phyloP scores from a whole-genome alignment of 2,329 filamentous ascomycete species.

The Cladophialophora bantiana region DNA sequence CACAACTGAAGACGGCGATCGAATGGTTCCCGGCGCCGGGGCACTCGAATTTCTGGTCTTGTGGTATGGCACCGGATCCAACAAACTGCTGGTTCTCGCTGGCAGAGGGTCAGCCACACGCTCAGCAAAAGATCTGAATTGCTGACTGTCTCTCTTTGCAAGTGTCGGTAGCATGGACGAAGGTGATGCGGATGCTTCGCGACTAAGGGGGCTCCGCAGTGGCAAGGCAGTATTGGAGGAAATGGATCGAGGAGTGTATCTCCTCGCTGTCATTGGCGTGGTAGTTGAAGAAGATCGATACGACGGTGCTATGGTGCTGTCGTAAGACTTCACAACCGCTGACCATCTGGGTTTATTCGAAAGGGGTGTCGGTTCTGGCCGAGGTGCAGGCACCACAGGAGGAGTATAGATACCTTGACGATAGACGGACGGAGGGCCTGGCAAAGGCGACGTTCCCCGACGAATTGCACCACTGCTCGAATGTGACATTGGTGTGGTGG shows the following conservation, averaged over 20 bases:
- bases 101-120: constrained; percentile 36
- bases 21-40: constrained; percentile 35
- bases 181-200: constrained; percentile 53
- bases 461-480: constrained; percentile 28
- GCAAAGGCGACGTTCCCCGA: constrained; percentile 36
- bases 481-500: constrained; percentile 39
- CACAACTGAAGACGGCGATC: constrained; percentile 39
- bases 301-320: constrained; percentile 45
- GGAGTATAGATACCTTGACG: constrained; percentile 46
- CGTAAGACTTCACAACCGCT: constrained; percentile 66
- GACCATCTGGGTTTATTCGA: constrained; percentile 76
- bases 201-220: constrained; percentile 50
- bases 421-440: constrained; percentile 41
- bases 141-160: constrained; percentile 31
- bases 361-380: constrained; percentile 51
- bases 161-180: constrained; percentile 39
- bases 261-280: constrained; percentile 29
- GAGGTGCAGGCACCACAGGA: constrained; percentile 51
- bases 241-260: constrained; percentile 43
- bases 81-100: constrained; percentile 30
- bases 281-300: constrained; percentile 37
- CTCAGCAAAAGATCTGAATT: constrained; percentile 40
- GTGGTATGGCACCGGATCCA: constrained; percentile 41
- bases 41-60: constrained; percentile 32
- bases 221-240: constrained; percentile 51